Evolutionary conservation across 306 rosid genomes (phyloP).

Genomic region (Inga oerstediana): DNA sequence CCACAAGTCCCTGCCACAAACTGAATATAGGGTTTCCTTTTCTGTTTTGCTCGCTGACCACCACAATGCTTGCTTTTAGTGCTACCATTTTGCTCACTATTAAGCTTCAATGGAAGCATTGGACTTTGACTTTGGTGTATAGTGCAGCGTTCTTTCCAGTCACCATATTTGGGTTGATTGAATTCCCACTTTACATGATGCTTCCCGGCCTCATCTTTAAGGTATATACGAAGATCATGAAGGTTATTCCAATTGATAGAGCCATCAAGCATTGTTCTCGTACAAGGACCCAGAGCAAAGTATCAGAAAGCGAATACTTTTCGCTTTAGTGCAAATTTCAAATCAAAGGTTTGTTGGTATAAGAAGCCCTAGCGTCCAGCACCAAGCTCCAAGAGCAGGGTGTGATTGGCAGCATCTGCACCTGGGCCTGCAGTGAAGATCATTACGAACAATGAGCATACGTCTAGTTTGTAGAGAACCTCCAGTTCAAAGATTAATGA

Average conservation of each 20-base stretch:
- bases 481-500: background rate
- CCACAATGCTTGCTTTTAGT: conserved; percentile 41
- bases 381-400: conserved; percentile 68
- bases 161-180: no score
- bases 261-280: background rate
- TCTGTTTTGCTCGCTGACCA: conserved; percentile 34
- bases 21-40: conserved; percentile 33
- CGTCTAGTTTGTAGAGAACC: background rate
- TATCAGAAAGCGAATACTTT: no score
- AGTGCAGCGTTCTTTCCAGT: no score
- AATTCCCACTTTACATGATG: no score
- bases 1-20: conserved; percentile 23
- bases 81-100: conserved; percentile 37
- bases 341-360: no score
- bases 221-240: background rate
- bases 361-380: no score
- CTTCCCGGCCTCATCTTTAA: no score
- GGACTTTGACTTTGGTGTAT: background rate
- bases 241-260: background rate
- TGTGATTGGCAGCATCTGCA: conserved; percentile 72
- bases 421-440: conserved; percentile 63
- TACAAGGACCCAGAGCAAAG: no score
- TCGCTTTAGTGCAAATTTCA: no score
- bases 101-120: background rate
- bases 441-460: background rate